A percentile compares a stretch with the other conserved stretches of the same genome.
Evolutionary conservation across 1,139 yeast species (phyloP).

Genomic region (Spathaspora sp.): DNA sequence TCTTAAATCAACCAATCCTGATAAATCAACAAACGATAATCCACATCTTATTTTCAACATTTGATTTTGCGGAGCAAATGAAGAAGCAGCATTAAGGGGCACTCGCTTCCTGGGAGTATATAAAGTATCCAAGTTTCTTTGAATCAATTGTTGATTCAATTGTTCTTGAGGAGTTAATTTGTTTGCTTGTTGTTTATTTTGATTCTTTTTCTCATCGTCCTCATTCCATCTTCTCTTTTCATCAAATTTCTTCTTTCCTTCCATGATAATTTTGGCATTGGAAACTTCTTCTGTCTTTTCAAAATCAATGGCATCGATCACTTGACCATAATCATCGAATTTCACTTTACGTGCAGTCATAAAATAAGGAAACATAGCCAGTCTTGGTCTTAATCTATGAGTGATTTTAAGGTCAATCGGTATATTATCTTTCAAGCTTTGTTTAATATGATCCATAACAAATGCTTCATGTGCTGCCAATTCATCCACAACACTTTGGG

Average conservation of each 20-base stretch:
- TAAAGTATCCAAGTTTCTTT: conserved; percentile 56
- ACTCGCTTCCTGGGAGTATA: conserved; percentile 55
- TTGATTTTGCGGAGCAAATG: conserved; percentile 21
- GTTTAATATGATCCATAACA: conserved; percentile 39
- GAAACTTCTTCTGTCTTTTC: conserved; percentile 55
- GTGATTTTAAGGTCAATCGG: conserved; percentile 66
- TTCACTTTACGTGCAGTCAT: conserved; percentile 43
- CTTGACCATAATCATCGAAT: conserved; percentile 83
- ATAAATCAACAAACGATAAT: conserved; percentile 74
- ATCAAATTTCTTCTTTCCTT: conserved; percentile 33
- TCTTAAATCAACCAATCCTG: conserved; percentile 83
- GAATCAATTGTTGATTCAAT: conserved; percentile 42
- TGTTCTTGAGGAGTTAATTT: conserved; percentile 47
- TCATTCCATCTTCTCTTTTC: conserved; percentile 22
- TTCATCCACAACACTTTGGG: conserved; percentile 21
- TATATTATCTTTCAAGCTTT: conserved; percentile 36
- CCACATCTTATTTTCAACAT: conserved; percentile 64
- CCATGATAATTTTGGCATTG: conserved; percentile 34
- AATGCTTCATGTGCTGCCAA: conserved; percentile 44
- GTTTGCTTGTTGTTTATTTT: conserved; percentile 17
- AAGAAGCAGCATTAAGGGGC: conserved; percentile 18
- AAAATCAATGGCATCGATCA: conserved; percentile 65
- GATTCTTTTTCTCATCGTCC: conserved; percentile 14
- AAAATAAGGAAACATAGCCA: conserved; percentile 75
- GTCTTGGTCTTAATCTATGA: conserved; percentile 55